Percentiles rank a stretch among this genome's conserved stretches.
Conservation (phyloP, 306 rosid genomes). For the Rubus idaeus region DNA sequence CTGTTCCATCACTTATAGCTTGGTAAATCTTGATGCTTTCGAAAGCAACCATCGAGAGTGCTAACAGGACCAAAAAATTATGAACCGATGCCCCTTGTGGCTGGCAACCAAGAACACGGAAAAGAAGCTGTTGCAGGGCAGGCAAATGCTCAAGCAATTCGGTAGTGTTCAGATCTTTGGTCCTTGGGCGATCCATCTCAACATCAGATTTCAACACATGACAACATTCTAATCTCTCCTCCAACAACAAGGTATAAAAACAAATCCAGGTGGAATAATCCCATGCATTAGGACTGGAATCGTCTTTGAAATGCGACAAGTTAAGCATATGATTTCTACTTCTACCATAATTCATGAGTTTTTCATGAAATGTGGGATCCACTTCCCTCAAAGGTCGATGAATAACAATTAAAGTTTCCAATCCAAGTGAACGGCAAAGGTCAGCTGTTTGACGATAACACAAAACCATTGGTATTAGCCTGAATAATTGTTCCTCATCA, state of each 20-base stretch:
- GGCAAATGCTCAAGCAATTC: constrained; percentile 95
- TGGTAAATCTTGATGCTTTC: constrained; percentile 93
- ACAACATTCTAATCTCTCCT: constrained; percentile 97
- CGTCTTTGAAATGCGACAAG: constrained; percentile 96
- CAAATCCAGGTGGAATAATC: constrained; percentile 98
- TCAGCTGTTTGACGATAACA: constrained; percentile 98
- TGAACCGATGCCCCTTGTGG: constrained; percentile 95
- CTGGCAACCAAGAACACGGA: constrained; percentile 91
- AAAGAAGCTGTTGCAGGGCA: constrained; percentile 87
- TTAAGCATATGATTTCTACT: constrained; percentile 99
- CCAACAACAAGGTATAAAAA: constrained; percentile 89
- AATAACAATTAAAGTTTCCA: constrained; percentile 86
- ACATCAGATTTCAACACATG: constrained; percentile 90
- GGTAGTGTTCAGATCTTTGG: constrained; percentile 86
- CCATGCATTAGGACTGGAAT: constrained; percentile 99
- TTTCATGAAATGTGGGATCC: constrained; percentile 96
- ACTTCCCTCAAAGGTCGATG: constrained; percentile 99
- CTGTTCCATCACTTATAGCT: constrained; percentile 96
- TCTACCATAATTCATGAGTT: constrained; percentile 93
- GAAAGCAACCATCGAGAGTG: constrained; percentile 88
- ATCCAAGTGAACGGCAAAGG: constrained; percentile 91
- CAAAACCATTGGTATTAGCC: constrained; percentile 90
- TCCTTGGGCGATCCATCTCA: constrained; percentile 90
- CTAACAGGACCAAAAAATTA: constrained; percentile 82
- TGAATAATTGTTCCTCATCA: constrained; percentile 67